A percentile compares a stretch with the other conserved stretches of the same genome.
These are phyloP conservation scores for Trypanosoma conorhini DNA, from an alignment of 208 protist species.

Conservation along the genomic window DNA sequence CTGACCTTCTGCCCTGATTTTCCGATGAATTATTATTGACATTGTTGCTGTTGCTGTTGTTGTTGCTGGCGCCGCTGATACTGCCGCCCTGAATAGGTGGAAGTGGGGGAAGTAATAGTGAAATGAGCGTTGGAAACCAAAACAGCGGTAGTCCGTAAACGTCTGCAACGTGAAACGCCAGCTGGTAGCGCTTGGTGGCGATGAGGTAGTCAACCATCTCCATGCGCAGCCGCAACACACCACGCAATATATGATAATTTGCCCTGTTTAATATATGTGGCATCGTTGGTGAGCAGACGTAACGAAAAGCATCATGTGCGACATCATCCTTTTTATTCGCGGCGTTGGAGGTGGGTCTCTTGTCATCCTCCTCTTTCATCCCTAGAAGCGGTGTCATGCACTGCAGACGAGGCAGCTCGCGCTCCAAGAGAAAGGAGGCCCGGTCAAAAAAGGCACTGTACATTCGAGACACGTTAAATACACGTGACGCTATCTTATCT, in stretches of 20 bases:
- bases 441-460: slow-evolving; percentile 48
- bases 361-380: slow-evolving; percentile 2
- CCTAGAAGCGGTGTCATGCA: slow-evolving; percentile 44
- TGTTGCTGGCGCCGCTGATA: background rate
- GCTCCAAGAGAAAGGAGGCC: slow-evolving; percentile 34
- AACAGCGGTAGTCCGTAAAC: slow-evolving; percentile 66
- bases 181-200: slow-evolving; percentile 47
- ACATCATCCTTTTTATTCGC: background rate
- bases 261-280: slow-evolving; percentile 55
- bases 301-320: slow-evolving; percentile 23
- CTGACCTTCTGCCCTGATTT: slow-evolving; percentile 13
- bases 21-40: slow-evolving; percentile 2
- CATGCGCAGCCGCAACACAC: slow-evolving; percentile 59
- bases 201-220: slow-evolving; percentile 87
- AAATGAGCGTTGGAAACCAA: slow-evolving; percentile 68
- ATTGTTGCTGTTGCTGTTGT: background rate
- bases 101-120: slow-evolving; percentile 17
- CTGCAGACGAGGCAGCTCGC: slow-evolving; percentile 53
- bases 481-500: slow-evolving; percentile 60
- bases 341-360: background rate
- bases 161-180: slow-evolving; percentile 59
- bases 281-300: slow-evolving; percentile 56
- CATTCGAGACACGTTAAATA: slow-evolving; percentile 50
- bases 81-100: slow-evolving; percentile 26
- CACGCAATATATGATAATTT: slow-evolving; percentile 43